Conservation (phyloP, 345 rosid genomes). For the Geranium rotundifolium region DNA sequence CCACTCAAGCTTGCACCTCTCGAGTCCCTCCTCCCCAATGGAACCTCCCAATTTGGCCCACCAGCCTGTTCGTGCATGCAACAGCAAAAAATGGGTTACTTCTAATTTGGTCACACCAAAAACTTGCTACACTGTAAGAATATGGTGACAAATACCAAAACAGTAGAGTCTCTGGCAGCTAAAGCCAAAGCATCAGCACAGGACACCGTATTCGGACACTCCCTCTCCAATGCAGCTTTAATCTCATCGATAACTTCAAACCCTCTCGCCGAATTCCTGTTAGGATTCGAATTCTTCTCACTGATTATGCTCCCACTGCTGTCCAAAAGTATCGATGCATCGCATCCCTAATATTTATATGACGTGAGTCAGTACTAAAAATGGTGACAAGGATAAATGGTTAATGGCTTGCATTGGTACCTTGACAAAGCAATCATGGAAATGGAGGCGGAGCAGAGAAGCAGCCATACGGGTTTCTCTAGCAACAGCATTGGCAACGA, state of each 20-base stretch:
- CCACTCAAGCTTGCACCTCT: conserved; percentile 58
- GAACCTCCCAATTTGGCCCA: conserved; percentile 81
- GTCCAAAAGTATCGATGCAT: conserved; percentile 68
- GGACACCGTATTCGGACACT: conserved; percentile 69
- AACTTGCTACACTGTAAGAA: conserved; percentile 5
- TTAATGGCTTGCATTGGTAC: conserved; percentile 12
- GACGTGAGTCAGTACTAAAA: conserved; percentile 1
- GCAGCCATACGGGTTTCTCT: conserved; percentile 72
- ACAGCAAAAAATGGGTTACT: neutral
- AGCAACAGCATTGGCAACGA: conserved; percentile 50
- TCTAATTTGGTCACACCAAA: neutral
- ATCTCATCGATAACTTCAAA: conserved; percentile 74
- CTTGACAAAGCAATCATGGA: conserved; percentile 87
- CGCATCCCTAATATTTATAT: conserved; percentile 59
- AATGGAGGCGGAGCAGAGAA: conserved; percentile 64
- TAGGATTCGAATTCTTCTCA: conserved; percentile 69
- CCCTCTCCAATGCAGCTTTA: conserved; percentile 58
- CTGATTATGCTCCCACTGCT: conserved; percentile 40
- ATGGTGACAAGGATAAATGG: neutral
- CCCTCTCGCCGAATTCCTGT: conserved; percentile 63
- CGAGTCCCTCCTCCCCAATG: conserved; percentile 78
- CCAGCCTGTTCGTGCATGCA: conserved; percentile 36
- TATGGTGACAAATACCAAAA: conserved; percentile 27
- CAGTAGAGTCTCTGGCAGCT: conserved; percentile 86
- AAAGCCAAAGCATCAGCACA: conserved; percentile 76